These are phyloP conservation scores for Camptophora hylomeconis DNA, from an alignment of 2,329 filamentous ascomycete genomes.

Conservation along the genomic window DNA sequence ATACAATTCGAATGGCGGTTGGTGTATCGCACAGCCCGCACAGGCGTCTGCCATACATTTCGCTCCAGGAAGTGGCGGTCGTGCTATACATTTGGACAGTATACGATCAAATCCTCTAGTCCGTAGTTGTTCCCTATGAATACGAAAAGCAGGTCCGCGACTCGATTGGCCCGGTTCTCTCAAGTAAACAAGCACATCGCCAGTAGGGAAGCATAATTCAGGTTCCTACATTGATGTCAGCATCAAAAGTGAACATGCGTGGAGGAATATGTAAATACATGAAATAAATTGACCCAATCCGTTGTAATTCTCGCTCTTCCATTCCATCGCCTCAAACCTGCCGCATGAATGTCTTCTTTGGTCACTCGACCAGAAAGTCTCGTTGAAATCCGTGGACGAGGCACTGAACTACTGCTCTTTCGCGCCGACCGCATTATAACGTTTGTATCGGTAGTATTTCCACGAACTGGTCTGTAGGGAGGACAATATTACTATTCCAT, in stretches of 20 bases:
- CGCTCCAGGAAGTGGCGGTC: slow-evolving; percentile 10
- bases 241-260: slow-evolving; percentile 1
- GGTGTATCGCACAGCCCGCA: slow-evolving; percentile 12
- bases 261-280: slow-evolving; percentile 8
- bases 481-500: no score
- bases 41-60: slow-evolving; percentile 13
- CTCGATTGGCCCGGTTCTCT: slow-evolving; percentile 17
- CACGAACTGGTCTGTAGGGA: no score
- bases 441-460: no score
- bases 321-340: slow-evolving; percentile 18
- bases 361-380: slow-evolving; percentile 15
- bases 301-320: slow-evolving; percentile 15
- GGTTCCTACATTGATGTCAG: slow-evolving; percentile 12
- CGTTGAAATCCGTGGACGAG: no score
- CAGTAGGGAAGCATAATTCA: slow-evolving; percentile 16
- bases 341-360: slow-evolving; percentile 14
- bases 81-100: slow-evolving; percentile 12
- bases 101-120: slow-evolving; percentile 14
- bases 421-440: no score
- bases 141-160: slow-evolving; percentile 17
- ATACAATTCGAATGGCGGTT: slow-evolving; percentile 14
- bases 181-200: slow-evolving; percentile 17
- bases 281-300: slow-evolving; percentile 17
- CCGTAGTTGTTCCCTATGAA: slow-evolving; percentile 13
- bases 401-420: no score